Evolutionary conservation across 805 yeast genomes (phyloP), one percentile per base, ranked within the genome.

Genomic region (Candida parachauliodes): DNA sequence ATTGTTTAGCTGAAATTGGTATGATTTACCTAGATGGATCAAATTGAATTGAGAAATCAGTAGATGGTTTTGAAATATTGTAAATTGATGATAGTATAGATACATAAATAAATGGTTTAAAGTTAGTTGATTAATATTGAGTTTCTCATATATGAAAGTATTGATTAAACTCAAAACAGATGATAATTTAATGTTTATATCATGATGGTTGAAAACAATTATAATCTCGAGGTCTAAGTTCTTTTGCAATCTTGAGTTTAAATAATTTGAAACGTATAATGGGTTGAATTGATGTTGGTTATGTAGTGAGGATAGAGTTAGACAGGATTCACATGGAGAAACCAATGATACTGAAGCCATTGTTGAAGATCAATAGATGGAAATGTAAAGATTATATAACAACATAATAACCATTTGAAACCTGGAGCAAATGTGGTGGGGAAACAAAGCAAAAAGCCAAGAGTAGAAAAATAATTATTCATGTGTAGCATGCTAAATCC

Each of bases 251-350:
- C 19, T 19, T 18, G 12, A 21, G 4, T 11, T 22, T 3, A 36
- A 19, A 16, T 40, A 40, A 21, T 40, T 32, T 9, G 15, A 12
- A n/a, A 40, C 17, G 19, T 34, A 17, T 28, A 31, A 24, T 5
- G 26, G 25, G 10, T 36, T 18, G 20, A 30, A 34, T 8, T 25
- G 31, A 3, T 22, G 32, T n/a, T 28, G 32, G 16, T 24, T 9
- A 9, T 24, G 6, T 29, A 16, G 28, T 23, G 40, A 34, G 18
- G 33, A 29, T 20, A 47, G 36, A 5, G 56, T 52, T 8, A 43
- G 14, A 28, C 52, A 43, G 26, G 56, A 52, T 8, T 49, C 54
- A 24, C 55, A 49, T 17, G 55, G 55, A 3, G 48, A 44, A 14
- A 48, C 8, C 24, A 11, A 9, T 11, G 32, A 30, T 8, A 21